phyloP scores from a whole-genome alignment of 352 stramenopile genomes.

The Phytopythium boreale region DNA sequence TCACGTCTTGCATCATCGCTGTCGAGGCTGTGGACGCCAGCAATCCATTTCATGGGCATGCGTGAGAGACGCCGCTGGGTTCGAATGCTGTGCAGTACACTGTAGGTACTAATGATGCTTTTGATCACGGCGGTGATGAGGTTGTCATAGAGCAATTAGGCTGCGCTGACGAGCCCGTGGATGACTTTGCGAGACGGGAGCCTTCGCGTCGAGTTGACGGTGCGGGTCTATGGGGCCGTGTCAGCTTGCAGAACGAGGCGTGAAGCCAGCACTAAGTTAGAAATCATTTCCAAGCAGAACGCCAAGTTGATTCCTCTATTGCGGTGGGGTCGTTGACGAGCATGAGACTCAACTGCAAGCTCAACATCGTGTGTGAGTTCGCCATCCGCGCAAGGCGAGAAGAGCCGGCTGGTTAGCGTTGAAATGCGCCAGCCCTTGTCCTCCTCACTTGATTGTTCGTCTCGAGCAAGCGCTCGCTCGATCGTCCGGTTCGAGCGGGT shows the following conservation, averaged over 20 bases:
- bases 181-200: background rate
- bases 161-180: background rate
- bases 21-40: background rate
- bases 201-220: no score
- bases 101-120: no score
- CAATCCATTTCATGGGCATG: background rate
- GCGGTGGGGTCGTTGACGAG: background rate
- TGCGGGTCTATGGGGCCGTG: no score
- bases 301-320: constrained; percentile 1
- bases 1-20: background rate
- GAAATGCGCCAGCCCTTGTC: background rate
- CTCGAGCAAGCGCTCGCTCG: background rate
- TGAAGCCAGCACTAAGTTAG: background rate
- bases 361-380: background rate
- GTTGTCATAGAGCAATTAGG: background rate
- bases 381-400: background rate
- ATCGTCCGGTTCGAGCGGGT: background rate
- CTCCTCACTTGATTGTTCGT: background rate
- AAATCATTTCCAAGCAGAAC: background rate
- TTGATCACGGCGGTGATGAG: background rate
- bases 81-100: no score
- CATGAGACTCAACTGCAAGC: background rate
- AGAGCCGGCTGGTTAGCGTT: background rate
- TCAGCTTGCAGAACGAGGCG: no score
- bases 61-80: no score